A percentile compares a stretch with the other conserved stretches of the same genome.
Conservation (phyloP, 441 rosid species). For the Metrosideros polymorpha region DNA sequence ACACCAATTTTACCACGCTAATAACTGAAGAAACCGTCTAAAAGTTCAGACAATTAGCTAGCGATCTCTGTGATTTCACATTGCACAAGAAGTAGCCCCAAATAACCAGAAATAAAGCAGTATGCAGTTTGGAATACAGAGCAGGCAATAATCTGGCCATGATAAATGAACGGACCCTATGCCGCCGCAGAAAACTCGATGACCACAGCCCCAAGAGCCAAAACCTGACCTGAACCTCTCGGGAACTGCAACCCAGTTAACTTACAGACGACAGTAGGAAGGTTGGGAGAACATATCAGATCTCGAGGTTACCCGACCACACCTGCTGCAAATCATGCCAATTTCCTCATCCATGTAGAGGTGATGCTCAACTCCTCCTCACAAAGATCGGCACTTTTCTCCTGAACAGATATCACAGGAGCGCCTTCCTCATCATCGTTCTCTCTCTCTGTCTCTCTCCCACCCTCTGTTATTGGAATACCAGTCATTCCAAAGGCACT, state of each 20-base stretch:
- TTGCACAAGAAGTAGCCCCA: neutral
- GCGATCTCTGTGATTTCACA: neutral
- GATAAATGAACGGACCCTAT: slow-evolving; percentile 66
- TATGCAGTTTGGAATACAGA: neutral
- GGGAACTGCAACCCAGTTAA: neutral
- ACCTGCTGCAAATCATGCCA: no score
- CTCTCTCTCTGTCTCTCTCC: no score
- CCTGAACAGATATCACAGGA: no score
- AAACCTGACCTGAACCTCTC: slow-evolving; percentile 43
- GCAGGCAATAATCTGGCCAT: slow-evolving; percentile 49
- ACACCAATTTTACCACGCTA: neutral
- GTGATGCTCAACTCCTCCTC: no score
- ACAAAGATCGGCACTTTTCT: no score
- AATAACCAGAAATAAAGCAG: neutral
- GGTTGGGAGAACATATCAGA: no score
- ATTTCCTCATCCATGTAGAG: no score
- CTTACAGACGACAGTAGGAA: no score
- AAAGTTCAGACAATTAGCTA: neutral
- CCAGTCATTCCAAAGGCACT: no score
- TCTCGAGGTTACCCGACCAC: no score
- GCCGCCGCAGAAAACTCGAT: slow-evolving; percentile 52
- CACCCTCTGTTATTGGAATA: no score
- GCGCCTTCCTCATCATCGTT: no score
- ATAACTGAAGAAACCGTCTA: neutral
- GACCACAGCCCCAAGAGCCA: slow-evolving; percentile 49